Evolutionary conservation across 2,329 filamentous ascomycete genomes (phyloP).

Genomic region (Eutypa lata): DNA sequence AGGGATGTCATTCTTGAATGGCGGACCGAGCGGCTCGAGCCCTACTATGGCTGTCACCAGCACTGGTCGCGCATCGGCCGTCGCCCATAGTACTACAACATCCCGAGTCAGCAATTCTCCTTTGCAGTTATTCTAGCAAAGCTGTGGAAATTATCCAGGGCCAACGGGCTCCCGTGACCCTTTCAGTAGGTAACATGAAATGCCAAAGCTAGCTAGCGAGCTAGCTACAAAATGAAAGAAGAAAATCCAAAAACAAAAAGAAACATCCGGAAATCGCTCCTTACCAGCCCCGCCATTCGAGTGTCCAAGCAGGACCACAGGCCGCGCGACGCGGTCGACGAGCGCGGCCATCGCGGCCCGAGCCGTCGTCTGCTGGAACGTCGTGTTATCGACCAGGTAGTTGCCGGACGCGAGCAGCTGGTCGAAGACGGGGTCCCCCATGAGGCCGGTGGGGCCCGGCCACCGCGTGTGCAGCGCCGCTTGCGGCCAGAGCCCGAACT

Average conservation of each 20-base stretch:
- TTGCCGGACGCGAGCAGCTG: conserved; percentile 38
- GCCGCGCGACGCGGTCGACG: conserved; percentile 39
- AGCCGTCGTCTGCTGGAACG: conserved; percentile 33
- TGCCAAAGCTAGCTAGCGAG: no score
- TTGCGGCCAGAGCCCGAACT: conserved; percentile 36
- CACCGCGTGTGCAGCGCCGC: conserved; percentile 40
- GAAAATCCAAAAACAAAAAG: no score
- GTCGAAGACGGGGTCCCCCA: conserved; percentile 39
- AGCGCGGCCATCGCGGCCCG: conserved; percentile 39
- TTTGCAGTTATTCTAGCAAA: no score
- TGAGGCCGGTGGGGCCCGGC: conserved; percentile 34
- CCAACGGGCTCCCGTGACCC: no score
- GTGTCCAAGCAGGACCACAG: conserved; percentile 40
- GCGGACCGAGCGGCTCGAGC: conserved; percentile 46
- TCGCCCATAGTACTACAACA: conserved; percentile 38
- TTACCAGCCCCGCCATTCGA: conserved; percentile 44
- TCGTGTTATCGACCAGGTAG: conserved; percentile 31
- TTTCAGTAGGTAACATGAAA: no score
- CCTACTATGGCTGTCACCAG: conserved; percentile 39
- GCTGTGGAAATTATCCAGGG: no score
- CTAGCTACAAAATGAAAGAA: no score
- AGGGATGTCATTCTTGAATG: conserved; percentile 41
- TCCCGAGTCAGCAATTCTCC: no score
- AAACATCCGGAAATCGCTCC: no score
- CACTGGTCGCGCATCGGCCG: conserved; percentile 38